Conservation (phyloP, 306 rosid genomes). For the Chamaecrista fasciculata region DNA sequence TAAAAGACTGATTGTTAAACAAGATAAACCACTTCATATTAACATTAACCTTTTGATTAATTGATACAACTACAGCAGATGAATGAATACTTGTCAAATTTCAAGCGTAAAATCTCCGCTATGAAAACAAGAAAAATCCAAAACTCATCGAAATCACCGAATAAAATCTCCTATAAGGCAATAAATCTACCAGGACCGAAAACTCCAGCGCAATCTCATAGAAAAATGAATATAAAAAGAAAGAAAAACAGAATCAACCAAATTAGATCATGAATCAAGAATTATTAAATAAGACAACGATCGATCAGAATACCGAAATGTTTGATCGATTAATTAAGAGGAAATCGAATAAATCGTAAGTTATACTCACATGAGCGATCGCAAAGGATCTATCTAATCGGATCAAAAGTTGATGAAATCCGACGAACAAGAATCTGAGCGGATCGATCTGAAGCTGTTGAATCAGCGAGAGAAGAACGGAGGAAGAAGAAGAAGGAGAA, state of each 20-base stretch:
- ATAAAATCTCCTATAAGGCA: background rate
- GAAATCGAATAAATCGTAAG: background rate
- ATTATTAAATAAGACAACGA: background rate
- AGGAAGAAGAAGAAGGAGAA: no score
- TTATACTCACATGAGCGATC: slow-evolving; percentile 21
- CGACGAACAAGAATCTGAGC: background rate
- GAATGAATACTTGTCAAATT: background rate
- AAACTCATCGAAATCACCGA: background rate
- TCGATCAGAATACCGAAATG: background rate
- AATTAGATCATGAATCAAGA: background rate
- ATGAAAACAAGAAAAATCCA: background rate
- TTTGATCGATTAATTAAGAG: background rate
- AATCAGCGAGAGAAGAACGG: background rate
- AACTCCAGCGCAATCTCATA: background rate
- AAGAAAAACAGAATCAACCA: slow-evolving; percentile 5
- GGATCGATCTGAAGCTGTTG: background rate
- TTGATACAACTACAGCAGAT: slow-evolving; percentile 16
- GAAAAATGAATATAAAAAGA: background rate
- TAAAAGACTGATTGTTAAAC: background rate
- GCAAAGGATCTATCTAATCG: background rate
- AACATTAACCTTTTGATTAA: background rate
- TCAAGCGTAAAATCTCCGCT: background rate
- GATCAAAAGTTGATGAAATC: slow-evolving; percentile 24
- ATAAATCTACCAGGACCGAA: background rate
- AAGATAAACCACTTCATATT: background rate